Evolutionary conservation across 495 filamentous ascomycete genomes (phyloP), one percentile per base, ranked within the genome.

Genomic region (Podospora pseudopauciseta): DNA sequence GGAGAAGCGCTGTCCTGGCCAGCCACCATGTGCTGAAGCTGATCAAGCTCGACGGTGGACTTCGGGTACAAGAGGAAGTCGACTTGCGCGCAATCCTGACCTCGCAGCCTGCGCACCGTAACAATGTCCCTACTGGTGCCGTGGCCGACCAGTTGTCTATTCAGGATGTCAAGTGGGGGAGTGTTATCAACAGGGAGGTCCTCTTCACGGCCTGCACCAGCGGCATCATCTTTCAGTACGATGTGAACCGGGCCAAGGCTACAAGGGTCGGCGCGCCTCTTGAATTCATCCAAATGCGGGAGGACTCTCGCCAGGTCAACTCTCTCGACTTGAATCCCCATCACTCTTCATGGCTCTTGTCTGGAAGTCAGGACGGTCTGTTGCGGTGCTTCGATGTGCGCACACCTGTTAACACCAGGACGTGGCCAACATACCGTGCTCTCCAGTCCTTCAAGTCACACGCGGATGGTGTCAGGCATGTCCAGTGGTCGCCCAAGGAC

Each of bases 231-330:
- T 88, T 93, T 63, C 81, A 93, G 70, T 97, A 96, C 76, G 92
- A 97, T 81, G 80, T 96, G 66, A 88, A 88, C 70, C 86, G 88
- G 63, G 81, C 80, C 7, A 75, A 77, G 0, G 63, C 73, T 32
- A 69, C 67, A 1, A 68, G 64, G 7, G 69, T 65, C 7, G 82
- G 82, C 3, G 63, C 87, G 58, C 88, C 88, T 32, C 78, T 96
- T 39, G 92, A 96, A 74, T 83, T 89, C 64, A 89, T 88, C 66
- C 88, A 92, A 65, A 84, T 82, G 23, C 80, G 80, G 4, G 94
- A 97, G 75, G 96, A 97, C 78, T 87, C 85, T 66, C 91, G 96
- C 64, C 94, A 97, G 83, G 90, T 99, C 66, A 94, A 99, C 78
- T 88, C 88, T 70, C 82, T 99, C 53, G 93, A 92, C 56, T 92